A percentile compares a stretch with the other conserved stretches of the same genome.
Conservation (phyloP, 768 basidiomycete genomes). For the Naganishia friedmannii region DNA sequence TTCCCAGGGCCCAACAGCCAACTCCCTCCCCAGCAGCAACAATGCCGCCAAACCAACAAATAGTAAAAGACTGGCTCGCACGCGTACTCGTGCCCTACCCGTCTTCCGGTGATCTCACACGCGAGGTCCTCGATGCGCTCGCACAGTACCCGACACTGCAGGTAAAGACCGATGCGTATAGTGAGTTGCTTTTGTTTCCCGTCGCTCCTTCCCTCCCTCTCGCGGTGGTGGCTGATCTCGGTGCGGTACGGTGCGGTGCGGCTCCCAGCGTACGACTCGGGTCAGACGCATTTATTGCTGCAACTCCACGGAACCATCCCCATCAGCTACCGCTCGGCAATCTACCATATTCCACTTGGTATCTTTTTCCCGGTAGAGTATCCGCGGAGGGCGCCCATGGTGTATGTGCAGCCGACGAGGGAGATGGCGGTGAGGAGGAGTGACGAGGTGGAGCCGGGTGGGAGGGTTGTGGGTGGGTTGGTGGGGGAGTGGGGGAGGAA, state of each 20-base stretch:
- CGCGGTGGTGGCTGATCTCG: not conserved
- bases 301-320: slow-evolving; percentile 88
- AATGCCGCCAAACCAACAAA: slow-evolving; percentile 11
- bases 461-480: slow-evolving; percentile 65
- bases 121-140: slow-evolving; percentile 45
- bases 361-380: slow-evolving; percentile 84
- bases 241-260: not conserved
- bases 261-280: slow-evolving; percentile 80
- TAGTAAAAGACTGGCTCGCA: slow-evolving; percentile 43
- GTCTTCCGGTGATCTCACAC: slow-evolving; percentile 37
- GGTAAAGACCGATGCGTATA: slow-evolving; percentile 53
- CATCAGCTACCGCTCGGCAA: slow-evolving; percentile 68
- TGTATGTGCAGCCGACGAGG: slow-evolving; percentile 84
- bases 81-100: slow-evolving; percentile 47
- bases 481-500: slow-evolving; percentile 74
- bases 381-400: slow-evolving; percentile 75
- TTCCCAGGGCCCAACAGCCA: too few relatives aligned
- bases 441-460: slow-evolving; percentile 62
- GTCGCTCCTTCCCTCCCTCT: too few relatives aligned
- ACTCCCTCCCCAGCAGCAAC: not conserved
- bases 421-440: slow-evolving; percentile 84
- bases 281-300: slow-evolving; percentile 83
- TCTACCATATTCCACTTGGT: slow-evolving; percentile 91
- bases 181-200: slow-evolving; percentile 34
- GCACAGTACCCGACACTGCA: slow-evolving; percentile 40